Conservation (phyloP, 768 basidiomycete genomes). For the Rhodotorula diobovata region DNA sequence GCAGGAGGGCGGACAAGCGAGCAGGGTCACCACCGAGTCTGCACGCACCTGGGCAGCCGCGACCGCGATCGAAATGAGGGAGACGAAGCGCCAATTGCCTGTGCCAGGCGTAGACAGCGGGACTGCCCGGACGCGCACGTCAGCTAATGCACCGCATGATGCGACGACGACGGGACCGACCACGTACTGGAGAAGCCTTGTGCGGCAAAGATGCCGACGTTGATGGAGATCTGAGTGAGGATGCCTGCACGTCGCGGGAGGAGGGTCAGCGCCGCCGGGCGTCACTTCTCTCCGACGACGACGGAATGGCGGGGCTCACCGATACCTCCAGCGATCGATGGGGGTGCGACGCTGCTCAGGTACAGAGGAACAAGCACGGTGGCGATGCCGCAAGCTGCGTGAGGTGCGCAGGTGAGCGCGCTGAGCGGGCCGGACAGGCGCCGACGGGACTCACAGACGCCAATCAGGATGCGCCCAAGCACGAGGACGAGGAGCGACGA, state of each 20-base stretch:
- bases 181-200: constrained; percentile 69
- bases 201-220: constrained; percentile 79
- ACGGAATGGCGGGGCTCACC: constrained; percentile 51
- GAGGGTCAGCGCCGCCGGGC: too few species aligned
- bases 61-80: constrained; percentile 21
- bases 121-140: neutral
- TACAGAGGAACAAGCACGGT: constrained; percentile 69
- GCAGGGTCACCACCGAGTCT: too few species aligned
- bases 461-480: constrained; percentile 59
- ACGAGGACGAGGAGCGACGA: constrained; percentile 57
- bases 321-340: constrained; percentile 66
- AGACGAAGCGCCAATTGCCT: constrained; percentile 29
- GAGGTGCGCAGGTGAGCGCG: constrained; percentile 49
- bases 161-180: neutral
- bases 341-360: constrained; percentile 77
- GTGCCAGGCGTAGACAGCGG: constrained; percentile 19
- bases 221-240: constrained; percentile 74
- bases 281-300: too few species aligned
- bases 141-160: neutral
- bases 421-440: constrained; percentile 53
- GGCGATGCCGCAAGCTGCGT: constrained; percentile 44
- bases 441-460: constrained; percentile 4
- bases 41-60: constrained; percentile 25
- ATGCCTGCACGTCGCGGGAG: constrained; percentile 58
- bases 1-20: too few species aligned